A percentile compares a stretch with the other conserved stretches of the same genome.
These are phyloP conservation scores for Phialocephala sp. DNA, from an alignment of 2,329 filamentous ascomycete species.

Conservation along the genomic window DNA sequence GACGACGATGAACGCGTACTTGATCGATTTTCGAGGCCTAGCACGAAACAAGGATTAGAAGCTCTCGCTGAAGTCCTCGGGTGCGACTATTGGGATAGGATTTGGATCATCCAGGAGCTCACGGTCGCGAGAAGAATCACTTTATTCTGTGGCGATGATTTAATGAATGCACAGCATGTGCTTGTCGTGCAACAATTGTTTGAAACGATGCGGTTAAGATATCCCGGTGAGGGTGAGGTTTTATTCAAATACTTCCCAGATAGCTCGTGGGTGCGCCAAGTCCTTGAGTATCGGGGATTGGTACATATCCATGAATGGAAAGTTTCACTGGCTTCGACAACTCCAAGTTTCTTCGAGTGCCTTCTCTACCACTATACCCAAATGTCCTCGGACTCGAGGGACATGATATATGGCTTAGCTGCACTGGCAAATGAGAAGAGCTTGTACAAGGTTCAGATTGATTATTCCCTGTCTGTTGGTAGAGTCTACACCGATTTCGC, in stretches of 20 bases:
- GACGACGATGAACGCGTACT: not conserved
- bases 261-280: not conserved
- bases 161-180: not conserved
- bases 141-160: not conserved
- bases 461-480: not conserved
- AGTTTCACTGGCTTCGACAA: not conserved
- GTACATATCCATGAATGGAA: not conserved
- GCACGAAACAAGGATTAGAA: not conserved
- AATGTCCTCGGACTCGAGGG: not conserved
- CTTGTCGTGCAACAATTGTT: not conserved
- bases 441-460: not conserved
- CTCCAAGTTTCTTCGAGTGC: not conserved
- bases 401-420: slow-evolving; percentile 10
- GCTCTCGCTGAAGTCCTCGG: not conserved
- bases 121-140: not conserved
- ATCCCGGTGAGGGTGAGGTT: not conserved
- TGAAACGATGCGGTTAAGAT: not conserved
- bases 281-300: not conserved
- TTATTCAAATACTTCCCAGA: not conserved
- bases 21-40: not conserved
- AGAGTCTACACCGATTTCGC: slow-evolving; percentile 1
- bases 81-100: not conserved
- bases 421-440: not conserved
- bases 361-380: not conserved
- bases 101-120: slow-evolving; percentile 11